Base-by-base conservation (phyloP, 257 asterid genomes). In the Marsdenia floribunda region DNA sequence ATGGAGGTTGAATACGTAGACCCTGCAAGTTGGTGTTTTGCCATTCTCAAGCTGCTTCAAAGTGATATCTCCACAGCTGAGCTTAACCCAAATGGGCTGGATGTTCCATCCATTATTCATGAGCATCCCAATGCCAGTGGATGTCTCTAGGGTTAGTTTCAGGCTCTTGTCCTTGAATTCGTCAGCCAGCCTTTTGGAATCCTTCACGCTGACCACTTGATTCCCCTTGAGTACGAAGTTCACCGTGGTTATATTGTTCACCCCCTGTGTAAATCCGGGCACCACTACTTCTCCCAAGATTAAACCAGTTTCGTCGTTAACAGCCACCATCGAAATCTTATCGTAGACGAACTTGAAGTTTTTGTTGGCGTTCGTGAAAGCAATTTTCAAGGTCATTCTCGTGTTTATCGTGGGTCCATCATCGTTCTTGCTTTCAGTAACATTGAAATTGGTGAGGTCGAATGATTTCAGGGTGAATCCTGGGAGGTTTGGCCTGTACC, bases 401-500 rank as follows among this genome's bases (percentile, higher is more conserved):
- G 85, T 76, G 44, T 86, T 79, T 68, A 89, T 38, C 9, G 10
- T 70, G 5, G 68, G 79, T 40, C 87, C 95, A 3, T 52, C 78
- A 0, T 73, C 92, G 2, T 46, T 76, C 1, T 73, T 55, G 15
- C 61, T 19, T 8, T 26, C 15, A 69, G 68, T 65, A 57, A 84
- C 68, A 37, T 82, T 74, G 68, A 85, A 80, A 54, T 75, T 77
- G 1, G 79, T 50, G 79, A 88, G 78, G 3, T 71, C 19, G 68
- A 83, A 65, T 7, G 87, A 83, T 59, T 75, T 74, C 3, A 88
- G 35, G 74, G 60, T 67, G 78, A 88, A 67, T 35, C 53, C 77
- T 0, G 93, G 93, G 44, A 84, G 82, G 14, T 80, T 82, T 59
- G 93, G 93, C 57, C 75, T 70, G 80, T 77, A 85, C 82, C 78